Evolutionary conservation across 169 alveolate genomes (phyloP).

Genomic region (Plasmodium malariae): DNA sequence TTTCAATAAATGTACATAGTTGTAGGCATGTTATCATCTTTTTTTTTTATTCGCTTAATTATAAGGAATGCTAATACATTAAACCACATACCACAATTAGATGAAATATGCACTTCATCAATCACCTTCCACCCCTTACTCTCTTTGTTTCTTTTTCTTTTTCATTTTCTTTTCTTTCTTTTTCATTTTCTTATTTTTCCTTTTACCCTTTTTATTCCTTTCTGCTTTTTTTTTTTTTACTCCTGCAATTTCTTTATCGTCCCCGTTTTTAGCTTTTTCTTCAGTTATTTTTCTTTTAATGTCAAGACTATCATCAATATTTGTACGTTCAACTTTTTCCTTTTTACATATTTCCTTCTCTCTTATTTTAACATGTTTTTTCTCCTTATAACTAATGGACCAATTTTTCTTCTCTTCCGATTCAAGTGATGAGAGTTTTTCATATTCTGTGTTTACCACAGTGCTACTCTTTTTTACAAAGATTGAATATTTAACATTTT

Average conservation of each 20-base stretch:
- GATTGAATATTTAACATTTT: conserved; percentile 39
- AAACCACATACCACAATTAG: too few species aligned
- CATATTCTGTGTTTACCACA: conserved; percentile 12
- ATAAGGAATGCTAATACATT: too few species aligned
- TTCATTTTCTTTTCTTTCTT: neutral
- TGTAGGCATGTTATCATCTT: too few species aligned
- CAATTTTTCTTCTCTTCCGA: neutral
- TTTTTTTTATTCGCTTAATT: too few species aligned
- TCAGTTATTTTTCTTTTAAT: neutral
- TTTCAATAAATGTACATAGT: too few species aligned
- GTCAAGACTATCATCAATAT: neutral
- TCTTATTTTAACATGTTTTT: conserved; percentile 1
- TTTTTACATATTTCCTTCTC: conserved; percentile 5
- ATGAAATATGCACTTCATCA: too few species aligned
- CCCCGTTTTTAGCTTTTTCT: neutral
- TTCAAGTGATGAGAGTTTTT: neutral
- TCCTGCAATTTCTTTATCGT: neutral
- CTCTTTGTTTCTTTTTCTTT: too few species aligned
- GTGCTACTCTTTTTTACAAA: conserved; percentile 33
- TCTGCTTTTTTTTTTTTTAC: neutral
- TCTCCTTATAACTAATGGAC: neutral
- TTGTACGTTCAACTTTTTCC: neutral
- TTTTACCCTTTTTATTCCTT: neutral
- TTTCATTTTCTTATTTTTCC: neutral
- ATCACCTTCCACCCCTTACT: too few species aligned